phyloP scores from a whole-genome alignment of 345 rosid species.

The Rhodamnia argentea region DNA sequence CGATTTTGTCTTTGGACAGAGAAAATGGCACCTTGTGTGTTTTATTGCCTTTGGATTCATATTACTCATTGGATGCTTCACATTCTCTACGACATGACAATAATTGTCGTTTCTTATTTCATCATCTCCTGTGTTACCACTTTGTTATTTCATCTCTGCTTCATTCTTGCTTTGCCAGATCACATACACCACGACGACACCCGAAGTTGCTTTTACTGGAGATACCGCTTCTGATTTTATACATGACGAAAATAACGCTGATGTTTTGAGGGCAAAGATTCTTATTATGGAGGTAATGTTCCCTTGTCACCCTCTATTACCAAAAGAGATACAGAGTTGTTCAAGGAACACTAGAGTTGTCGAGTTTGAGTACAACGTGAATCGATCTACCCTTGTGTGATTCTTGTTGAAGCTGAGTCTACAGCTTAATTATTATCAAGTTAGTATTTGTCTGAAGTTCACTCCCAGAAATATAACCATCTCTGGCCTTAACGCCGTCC shows the following conservation, averaged over 20 bases:
- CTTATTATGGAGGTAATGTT: constrained; percentile 78
- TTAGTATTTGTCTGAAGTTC: background rate
- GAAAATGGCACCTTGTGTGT: background rate
- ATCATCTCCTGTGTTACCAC: background rate
- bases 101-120: background rate
- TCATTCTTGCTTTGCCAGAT: constrained; percentile 44
- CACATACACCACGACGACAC: constrained; percentile 44
- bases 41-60: background rate
- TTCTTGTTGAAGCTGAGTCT: background rate
- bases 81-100: background rate
- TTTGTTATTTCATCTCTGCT: background rate
- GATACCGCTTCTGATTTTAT: constrained; percentile 82
- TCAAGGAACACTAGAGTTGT: background rate
- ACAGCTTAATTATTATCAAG: background rate
- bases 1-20: background rate
- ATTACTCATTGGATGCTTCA: background rate
- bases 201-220: constrained; percentile 95
- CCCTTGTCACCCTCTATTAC: background rate
- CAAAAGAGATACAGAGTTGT: background rate
- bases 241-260: constrained; percentile 43
- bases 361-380: background rate
- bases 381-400: background rate
- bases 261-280: constrained; percentile 73
- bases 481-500: background rate
- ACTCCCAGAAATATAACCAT: background rate